Percentiles rank a stretch among this genome's conserved stretches.
Evolutionary conservation across 2,329 filamentous ascomycete species (phyloP).

Genomic region (Cladophialophora chaetospira): DNA sequence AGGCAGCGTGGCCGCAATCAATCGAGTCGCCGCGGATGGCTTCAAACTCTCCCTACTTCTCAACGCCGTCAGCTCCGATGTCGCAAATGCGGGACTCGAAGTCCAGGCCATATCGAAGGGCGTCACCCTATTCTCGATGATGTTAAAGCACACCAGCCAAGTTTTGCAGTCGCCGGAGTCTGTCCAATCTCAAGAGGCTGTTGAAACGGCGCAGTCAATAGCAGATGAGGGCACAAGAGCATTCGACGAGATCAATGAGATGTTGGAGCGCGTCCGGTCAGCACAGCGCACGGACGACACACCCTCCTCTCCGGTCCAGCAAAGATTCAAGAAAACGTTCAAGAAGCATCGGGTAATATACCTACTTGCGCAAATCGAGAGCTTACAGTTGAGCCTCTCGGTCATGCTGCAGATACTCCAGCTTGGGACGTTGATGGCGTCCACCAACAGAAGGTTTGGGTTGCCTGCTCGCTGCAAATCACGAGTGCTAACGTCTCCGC

Average conservation of each 20-base stretch:
- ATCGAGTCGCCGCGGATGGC: constrained; percentile 38
- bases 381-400: constrained; percentile 44
- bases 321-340: constrained; percentile 46
- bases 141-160: constrained; percentile 43
- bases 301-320: constrained; percentile 36
- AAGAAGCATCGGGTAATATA: constrained; percentile 46
- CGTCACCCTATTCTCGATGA: constrained; percentile 44
- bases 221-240: constrained; percentile 42
- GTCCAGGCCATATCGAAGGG: constrained; percentile 47
- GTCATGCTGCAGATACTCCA: constrained; percentile 45
- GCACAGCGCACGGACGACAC: constrained; percentile 28
- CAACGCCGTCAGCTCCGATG: constrained; percentile 46
- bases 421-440: constrained; percentile 40
- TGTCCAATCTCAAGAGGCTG: constrained; percentile 38
- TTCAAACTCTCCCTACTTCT: constrained; percentile 46
- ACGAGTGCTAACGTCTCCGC: background rate
- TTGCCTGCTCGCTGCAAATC: background rate
- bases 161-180: constrained; percentile 38
- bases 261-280: constrained; percentile 41
- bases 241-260: constrained; percentile 47
- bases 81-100: constrained; percentile 43
- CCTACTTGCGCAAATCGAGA: constrained; percentile 45
- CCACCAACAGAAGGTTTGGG: constrained; percentile 33
- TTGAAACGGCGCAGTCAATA: constrained; percentile 43
- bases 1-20: constrained; percentile 34